Conservation (phyloP, 2,329 filamentous ascomycete species). For the Cladosporium austrohemisphaericum region DNA sequence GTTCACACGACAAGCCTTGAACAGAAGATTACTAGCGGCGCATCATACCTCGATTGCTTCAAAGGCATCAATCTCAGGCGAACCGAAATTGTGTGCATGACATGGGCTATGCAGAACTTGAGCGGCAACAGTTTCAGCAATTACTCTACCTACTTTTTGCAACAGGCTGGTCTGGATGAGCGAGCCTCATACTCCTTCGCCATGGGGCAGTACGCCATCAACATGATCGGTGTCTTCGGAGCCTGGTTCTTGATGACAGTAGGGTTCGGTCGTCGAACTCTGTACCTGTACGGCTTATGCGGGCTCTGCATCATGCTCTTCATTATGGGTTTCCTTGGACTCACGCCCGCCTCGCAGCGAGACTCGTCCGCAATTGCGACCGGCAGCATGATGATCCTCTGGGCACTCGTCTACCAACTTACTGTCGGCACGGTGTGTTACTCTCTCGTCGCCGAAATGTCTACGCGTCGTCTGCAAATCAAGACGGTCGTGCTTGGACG, state of each 20-base stretch:
- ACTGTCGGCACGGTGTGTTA: conserved; percentile 88
- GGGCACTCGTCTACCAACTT: conserved; percentile 79
- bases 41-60: conserved; percentile 80
- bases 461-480: conserved; percentile 77
- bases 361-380: conserved; percentile 67
- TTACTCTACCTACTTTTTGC: conserved; percentile 49
- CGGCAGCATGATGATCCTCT: conserved; percentile 78
- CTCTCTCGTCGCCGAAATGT: conserved; percentile 80
- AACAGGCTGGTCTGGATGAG: conserved; percentile 44
- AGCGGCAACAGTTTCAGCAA: conserved; percentile 46
- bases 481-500: conserved; percentile 87
- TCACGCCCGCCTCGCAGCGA: conserved; percentile 61
- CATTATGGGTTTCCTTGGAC: conserved; percentile 77
- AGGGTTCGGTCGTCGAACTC: conserved; percentile 68
- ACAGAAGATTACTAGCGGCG: conserved; percentile 67
- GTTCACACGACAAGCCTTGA: conserved; percentile 81
- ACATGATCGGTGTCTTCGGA: conserved; percentile 76
- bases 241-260: conserved; percentile 76
- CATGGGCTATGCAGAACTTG: conserved; percentile 49
- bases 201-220: conserved; percentile 59
- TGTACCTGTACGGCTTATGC: conserved; percentile 73
- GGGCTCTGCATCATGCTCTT: conserved; percentile 73
- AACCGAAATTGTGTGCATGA: conserved; percentile 65
- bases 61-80: conserved; percentile 71
- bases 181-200: conserved; percentile 45